These are phyloP conservation scores for Pyrenophora teres DNA, from an alignment of 2,329 filamentous ascomycete genomes.

Conservation along the genomic window DNA sequence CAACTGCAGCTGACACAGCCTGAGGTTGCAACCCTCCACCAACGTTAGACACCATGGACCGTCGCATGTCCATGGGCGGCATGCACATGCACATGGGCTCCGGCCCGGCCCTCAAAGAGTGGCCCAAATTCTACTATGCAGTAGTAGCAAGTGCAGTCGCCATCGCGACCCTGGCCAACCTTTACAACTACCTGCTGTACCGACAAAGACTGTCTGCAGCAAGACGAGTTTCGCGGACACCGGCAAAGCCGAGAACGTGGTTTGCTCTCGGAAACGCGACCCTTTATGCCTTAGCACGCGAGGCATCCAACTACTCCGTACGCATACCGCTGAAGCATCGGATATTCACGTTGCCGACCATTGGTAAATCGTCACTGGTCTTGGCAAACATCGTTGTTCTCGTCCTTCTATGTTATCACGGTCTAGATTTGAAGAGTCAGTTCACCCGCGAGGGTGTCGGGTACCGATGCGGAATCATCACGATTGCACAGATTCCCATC, in stretches of 20 bases:
- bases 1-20: conserved; percentile 16
- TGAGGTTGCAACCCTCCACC: conserved; percentile 2
- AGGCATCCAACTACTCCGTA: conserved; percentile 57
- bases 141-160: conserved; percentile 54
- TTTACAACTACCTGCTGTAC: conserved; percentile 55
- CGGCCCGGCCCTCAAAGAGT: conserved; percentile 52
- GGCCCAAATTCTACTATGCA: conserved; percentile 60
- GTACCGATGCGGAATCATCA: conserved; percentile 60
- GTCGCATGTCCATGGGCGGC: conserved; percentile 9
- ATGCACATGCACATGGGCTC: conserved; percentile 42
- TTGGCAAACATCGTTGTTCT: conserved; percentile 56
- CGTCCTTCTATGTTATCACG: conserved; percentile 62
- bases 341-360: conserved; percentile 47
- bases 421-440: conserved; percentile 55
- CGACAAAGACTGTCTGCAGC: conserved; percentile 57
- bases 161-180: conserved; percentile 51
- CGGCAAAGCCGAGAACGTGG: conserved; percentile 59
- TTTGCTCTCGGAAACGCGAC: conserved; percentile 58
- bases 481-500: conserved; percentile 60
- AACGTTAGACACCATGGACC: conserved; percentile 29
- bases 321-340: conserved; percentile 40
- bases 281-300: conserved; percentile 58
- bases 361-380: conserved; percentile 49
- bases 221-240: conserved; percentile 46
- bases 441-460: conserved; percentile 62